Conservation (phyloP, 164 flowering plant genomes). For the Euptelea pleiosperma region DNA sequence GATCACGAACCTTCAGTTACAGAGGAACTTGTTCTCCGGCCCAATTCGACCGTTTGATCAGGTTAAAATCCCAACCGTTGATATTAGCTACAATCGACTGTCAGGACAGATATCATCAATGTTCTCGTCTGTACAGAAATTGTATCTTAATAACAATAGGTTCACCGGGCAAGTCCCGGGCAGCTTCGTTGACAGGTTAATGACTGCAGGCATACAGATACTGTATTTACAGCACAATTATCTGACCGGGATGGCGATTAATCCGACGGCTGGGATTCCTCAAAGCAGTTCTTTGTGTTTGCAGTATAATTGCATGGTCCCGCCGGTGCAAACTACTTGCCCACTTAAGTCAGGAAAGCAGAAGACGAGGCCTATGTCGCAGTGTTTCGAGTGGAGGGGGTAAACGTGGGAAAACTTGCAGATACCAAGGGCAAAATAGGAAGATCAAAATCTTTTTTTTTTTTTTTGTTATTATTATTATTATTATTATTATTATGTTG, state of each 20-base stretch:
- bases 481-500: too few species aligned
- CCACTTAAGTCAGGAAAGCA: conserved; percentile 80
- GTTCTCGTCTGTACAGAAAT: conserved; percentile 68
- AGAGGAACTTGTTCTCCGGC: conserved; percentile 70
- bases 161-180: conserved; percentile 78
- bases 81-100: conserved; percentile 73
- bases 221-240: conserved; percentile 86
- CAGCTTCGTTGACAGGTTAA: conserved; percentile 60
- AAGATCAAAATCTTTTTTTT: too few species aligned
- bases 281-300: conserved; percentile 71
- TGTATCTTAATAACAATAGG: conserved; percentile 82
- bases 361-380: conserved; percentile 71
- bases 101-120: conserved; percentile 71
- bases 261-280: conserved; percentile 84
- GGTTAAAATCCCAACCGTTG: conserved; percentile 70
- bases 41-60: conserved; percentile 50
- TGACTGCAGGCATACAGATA: conserved; percentile 51
- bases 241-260: conserved; percentile 73
- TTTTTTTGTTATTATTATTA: too few species aligned
- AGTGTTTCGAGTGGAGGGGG: conserved; percentile 71
- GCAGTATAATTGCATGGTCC: conserved; percentile 97
- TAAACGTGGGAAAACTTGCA: not conserved
- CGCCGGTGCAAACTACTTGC: conserved; percentile 79
- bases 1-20: conserved; percentile 59
- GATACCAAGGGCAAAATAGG: conserved; percentile 13